phyloP scores from a whole-genome alignment of 164 flowering plant genomes.

The Liquidambar formosana region DNA sequence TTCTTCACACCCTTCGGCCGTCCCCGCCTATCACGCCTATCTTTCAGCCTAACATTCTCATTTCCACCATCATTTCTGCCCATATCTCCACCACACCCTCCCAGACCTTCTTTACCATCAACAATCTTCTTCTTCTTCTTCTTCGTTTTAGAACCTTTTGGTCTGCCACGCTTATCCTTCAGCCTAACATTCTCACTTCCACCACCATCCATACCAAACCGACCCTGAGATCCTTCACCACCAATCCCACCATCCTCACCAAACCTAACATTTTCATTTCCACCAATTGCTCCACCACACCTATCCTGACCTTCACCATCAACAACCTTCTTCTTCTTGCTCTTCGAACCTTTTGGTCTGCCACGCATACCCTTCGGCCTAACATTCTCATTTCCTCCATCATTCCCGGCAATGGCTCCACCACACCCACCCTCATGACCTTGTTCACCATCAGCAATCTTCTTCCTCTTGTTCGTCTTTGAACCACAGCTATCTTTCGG shows the following conservation, averaged over 20 bases:
- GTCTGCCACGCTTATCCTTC: constrained; percentile 14
- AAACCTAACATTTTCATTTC: too few species aligned
- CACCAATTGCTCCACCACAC: not conserved
- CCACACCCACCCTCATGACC: too few species aligned
- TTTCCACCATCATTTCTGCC: constrained; percentile 4
- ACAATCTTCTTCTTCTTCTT: constrained; percentile 12
- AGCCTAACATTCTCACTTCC: not conserved
- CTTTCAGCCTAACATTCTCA: constrained; percentile 7
- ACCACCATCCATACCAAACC: not conserved
- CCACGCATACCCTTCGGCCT: too few species aligned
- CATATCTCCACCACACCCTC: not conserved
- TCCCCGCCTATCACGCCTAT: too few species aligned
- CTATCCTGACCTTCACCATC: not conserved
- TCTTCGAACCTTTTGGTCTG: too few species aligned
- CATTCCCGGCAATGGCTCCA: too few species aligned
- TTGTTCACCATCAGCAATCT: not conserved
- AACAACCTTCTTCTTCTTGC: too few species aligned
- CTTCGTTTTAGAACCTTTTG: constrained; percentile 19
- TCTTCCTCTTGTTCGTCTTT: constrained; percentile 10
- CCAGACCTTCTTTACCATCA: constrained; percentile 2
- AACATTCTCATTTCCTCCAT: too few species aligned
- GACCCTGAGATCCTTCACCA: not conserved
- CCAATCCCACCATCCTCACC: not conserved
- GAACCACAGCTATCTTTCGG: constrained; percentile 11
- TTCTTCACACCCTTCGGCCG: too few species aligned